Conservation (phyloP, 192 early-diverging fungal species). For the Backusella westeae region DNA sequence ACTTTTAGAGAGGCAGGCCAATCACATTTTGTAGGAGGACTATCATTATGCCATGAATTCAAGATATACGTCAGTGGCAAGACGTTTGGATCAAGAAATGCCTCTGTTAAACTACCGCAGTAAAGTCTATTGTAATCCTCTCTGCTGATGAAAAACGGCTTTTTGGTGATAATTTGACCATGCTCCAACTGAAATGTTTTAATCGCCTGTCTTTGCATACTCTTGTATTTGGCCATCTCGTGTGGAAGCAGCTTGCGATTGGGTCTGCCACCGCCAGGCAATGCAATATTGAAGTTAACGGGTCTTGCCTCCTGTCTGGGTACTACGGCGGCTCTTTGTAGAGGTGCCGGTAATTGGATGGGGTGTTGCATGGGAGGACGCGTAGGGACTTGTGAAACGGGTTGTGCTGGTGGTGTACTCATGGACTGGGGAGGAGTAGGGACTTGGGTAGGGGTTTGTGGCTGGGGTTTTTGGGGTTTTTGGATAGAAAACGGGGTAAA, state of each 20-base stretch:
- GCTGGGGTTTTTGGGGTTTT: not conserved
- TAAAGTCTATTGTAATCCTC: not conserved
- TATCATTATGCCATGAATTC: not conserved
- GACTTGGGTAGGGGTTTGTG: not conserved
- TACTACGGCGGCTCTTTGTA: not conserved
- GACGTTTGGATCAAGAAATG: not conserved
- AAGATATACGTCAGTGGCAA: not conserved
- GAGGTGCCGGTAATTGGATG: not conserved
- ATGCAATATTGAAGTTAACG: no score
- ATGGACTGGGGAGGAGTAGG: not conserved
- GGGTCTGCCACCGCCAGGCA: not conserved
- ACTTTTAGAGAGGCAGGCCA: conserved; percentile 8
- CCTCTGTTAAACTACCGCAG: not conserved
- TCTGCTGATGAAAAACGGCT: not conserved
- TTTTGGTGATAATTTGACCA: not conserved
- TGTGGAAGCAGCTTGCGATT: not conserved
- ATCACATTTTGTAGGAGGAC: not conserved
- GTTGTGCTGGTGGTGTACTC: not conserved
- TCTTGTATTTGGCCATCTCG: not conserved
- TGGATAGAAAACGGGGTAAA: not conserved
- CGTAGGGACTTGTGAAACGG: not conserved
- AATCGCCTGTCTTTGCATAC: not conserved
- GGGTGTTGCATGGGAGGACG: not conserved
- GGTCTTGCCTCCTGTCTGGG: not conserved
- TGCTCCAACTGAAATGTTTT: conserved; percentile 8